Conservation (phyloP, 1,284 basidiomycete species). For the Microstroma glucosiphilum region DNA sequence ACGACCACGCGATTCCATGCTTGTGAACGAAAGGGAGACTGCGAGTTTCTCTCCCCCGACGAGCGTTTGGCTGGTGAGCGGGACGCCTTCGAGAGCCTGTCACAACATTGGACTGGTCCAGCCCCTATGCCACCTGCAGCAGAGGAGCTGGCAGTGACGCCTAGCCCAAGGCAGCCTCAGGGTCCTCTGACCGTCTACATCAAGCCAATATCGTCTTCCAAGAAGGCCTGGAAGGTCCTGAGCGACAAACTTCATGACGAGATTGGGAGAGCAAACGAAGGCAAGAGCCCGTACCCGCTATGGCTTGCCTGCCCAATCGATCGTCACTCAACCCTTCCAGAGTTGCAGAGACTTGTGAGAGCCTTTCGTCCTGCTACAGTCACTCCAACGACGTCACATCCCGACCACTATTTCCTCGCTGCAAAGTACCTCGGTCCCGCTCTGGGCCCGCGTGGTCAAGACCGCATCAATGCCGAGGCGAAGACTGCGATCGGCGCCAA, state of each 20-base stretch:
- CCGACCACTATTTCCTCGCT: slow-evolving; percentile 4
- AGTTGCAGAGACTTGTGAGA: slow-evolving; percentile 69
- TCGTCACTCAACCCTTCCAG: slow-evolving; percentile 76
- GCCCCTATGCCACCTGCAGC: neutral
- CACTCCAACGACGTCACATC: neutral
- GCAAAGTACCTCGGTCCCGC: neutral
- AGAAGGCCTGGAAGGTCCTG: neutral
- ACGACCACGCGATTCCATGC: slow-evolving; percentile 4
- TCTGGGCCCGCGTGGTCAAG: slow-evolving; percentile 3
- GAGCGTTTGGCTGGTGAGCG: neutral
- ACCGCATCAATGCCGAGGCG: neutral
- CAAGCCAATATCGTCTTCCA: neutral
- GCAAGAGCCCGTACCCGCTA: neutral
- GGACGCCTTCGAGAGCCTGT: neutral
- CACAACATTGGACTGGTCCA: slow-evolving; percentile 1
- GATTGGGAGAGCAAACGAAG: neutral
- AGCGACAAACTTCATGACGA: neutral
- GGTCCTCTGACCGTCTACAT: neutral
- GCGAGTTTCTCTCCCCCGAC: neutral
- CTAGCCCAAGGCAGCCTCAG: neutral
- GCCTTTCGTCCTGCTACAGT: slow-evolving; percentile 58
- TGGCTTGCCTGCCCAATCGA: slow-evolving; percentile 58
- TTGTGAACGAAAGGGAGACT: slow-evolving; percentile 6
- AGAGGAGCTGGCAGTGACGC: neutral
- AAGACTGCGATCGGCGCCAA: neutral